Percentiles rank a stretch among this genome's conserved stretches.
These are phyloP conservation scores for Gossypium herbaceum DNA, from an alignment of 345 rosid genomes.

Conservation along the genomic window DNA sequence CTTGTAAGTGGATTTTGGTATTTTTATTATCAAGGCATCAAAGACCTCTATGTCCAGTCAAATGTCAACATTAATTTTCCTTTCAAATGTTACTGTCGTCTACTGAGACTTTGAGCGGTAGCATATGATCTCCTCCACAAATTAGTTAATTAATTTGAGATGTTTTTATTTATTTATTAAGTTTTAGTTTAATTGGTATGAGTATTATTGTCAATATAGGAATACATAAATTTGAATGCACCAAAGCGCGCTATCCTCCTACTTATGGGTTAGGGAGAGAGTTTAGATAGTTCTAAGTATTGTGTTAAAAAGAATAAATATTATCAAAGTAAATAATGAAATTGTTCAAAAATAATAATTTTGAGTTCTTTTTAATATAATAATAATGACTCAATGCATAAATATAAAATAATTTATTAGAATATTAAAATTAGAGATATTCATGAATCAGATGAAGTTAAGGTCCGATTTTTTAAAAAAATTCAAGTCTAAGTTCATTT, in stretches of 20 bases:
- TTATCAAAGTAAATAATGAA: too few relatives aligned
- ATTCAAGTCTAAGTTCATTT: too few relatives aligned
- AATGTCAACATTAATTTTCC: not conserved
- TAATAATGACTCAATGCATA: too few relatives aligned
- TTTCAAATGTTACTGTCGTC: too few relatives aligned
- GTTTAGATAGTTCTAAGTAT: accelerated
- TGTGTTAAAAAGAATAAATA: too few relatives aligned
- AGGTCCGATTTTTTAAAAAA: accelerated
- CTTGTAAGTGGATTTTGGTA: not conserved
- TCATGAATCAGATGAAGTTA: accelerated
- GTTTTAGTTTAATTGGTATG: accelerated
- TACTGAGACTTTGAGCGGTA: too few relatives aligned
- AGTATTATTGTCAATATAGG: accelerated
- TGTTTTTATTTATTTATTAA: too few relatives aligned
- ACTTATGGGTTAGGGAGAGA: accelerated
- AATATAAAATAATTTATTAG: too few relatives aligned
- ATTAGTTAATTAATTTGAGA: not conserved
- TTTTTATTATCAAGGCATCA: not conserved
- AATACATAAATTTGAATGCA: accelerated
- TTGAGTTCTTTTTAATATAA: too few relatives aligned
- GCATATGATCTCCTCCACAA: not conserved
- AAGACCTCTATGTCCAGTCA: not conserved
- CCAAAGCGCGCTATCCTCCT: accelerated
- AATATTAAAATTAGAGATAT: too few relatives aligned
- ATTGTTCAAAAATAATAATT: too few relatives aligned